phyloP scores from a whole-genome alignment of 192 early-diverging fungal species.

The Mortierella antarctica region DNA sequence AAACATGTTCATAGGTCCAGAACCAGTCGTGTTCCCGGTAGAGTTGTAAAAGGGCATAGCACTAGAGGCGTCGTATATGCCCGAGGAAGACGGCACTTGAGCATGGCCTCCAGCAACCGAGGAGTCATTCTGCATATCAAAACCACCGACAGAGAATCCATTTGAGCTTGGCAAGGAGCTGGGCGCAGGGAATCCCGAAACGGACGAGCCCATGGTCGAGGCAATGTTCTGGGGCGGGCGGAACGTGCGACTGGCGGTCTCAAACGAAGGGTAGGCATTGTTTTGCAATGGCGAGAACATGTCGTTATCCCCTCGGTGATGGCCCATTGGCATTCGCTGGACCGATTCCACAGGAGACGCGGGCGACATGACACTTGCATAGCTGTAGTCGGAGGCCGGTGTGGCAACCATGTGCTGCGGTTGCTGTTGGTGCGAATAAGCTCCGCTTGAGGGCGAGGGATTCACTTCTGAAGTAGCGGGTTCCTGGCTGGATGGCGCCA shows the following conservation, averaged over 20 bases:
- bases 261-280: constrained; percentile 39
- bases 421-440: constrained; percentile 22
- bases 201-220: neutral
- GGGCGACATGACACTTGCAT: constrained; percentile 47
- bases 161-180: neutral
- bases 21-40: neutral
- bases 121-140: too few relatives aligned
- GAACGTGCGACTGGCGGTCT: constrained; percentile 30
- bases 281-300: constrained; percentile 47
- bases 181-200: neutral
- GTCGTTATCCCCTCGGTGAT: constrained; percentile 25
- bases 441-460: neutral
- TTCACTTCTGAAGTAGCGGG: neutral
- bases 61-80: neutral
- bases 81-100: too few relatives aligned
- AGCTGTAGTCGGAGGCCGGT: constrained; percentile 48
- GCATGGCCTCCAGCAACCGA: too few relatives aligned
- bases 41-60: constrained; percentile 22
- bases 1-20: constrained; percentile 23
- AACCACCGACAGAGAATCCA: too few relatives aligned
- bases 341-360: constrained; percentile 43
- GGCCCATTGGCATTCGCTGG: constrained; percentile 29
- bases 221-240: constrained; percentile 14
- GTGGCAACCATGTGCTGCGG: constrained; percentile 43
- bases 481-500: constrained; percentile 9